phyloP scores from a whole-genome alignment of 2,329 filamentous ascomycete species.

The Sclerotinia spermophila region DNA sequence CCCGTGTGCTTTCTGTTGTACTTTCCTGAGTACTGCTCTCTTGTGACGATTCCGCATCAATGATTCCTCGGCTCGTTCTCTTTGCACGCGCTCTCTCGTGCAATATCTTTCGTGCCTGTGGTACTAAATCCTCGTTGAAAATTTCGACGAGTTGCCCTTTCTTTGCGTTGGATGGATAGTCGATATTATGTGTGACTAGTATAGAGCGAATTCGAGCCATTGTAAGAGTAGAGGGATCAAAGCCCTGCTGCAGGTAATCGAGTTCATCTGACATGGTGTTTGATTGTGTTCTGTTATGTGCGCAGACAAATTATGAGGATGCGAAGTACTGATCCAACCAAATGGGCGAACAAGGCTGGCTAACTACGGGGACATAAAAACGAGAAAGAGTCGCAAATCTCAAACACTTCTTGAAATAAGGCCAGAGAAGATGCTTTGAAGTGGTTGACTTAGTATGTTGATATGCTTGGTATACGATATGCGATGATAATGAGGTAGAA shows the following conservation, averaged over 20 bases:
- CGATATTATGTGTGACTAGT: conserved; percentile 80
- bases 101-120: conserved; percentile 74
- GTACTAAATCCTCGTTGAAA: conserved; percentile 73
- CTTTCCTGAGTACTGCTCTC: conserved; percentile 43
- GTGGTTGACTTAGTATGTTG: background rate
- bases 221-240: conserved; percentile 79
- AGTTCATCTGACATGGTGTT: conserved; percentile 21
- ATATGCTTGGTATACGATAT: background rate
- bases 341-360: background rate
- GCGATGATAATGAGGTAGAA: conserved; percentile 11
- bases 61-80: conserved; percentile 82
- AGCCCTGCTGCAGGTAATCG: conserved; percentile 82
- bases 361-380: background rate
- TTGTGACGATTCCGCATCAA: conserved; percentile 51
- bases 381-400: background rate
- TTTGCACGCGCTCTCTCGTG: conserved; percentile 73
- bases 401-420: background rate
- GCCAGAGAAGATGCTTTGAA: background rate
- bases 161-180: conserved; percentile 85
- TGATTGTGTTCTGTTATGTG: background rate
- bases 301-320: background rate
- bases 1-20: conserved; percentile 1
- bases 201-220: conserved; percentile 87
- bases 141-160: conserved; percentile 84
- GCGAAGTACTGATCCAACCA: background rate